These are phyloP conservation scores for Hypericum perforatum DNA, from an alignment of 345 rosid genomes.

Conservation along the genomic window DNA sequence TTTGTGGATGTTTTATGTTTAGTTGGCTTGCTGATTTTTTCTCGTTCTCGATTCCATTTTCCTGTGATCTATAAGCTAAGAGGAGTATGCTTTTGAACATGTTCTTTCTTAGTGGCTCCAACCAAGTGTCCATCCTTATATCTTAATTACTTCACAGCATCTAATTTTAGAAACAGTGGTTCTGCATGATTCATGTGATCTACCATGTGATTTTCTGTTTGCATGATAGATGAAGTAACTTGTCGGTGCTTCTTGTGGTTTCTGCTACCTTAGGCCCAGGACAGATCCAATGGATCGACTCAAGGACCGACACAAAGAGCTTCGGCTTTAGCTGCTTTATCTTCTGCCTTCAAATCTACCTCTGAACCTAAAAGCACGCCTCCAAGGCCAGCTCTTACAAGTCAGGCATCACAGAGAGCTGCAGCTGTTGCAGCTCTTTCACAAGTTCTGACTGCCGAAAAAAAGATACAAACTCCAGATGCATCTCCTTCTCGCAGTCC, in stretches of 20 bases:
- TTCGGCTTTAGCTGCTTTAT: constrained; percentile 73
- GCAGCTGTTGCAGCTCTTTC: constrained; percentile 98
- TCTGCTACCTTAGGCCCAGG: constrained; percentile 31
- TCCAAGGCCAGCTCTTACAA: constrained; percentile 28
- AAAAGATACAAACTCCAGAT: constrained; percentile 57
- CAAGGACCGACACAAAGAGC: constrained; percentile 72
- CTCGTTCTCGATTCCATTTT: no score
- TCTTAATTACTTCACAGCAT: no score
- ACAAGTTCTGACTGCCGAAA: constrained; percentile 74
- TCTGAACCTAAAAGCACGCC: constrained; percentile 38
- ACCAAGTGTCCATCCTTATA: no score
- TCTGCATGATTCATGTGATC: no score
- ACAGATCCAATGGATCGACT: constrained; percentile 51
- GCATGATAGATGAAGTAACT: no score
- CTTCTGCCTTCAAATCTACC: constrained; percentile 63
- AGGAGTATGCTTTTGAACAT: no score
- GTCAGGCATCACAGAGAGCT: constrained; percentile 78
- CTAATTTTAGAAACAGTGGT: no score
- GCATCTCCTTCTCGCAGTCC: constrained; percentile 54
- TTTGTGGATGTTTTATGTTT: no score
- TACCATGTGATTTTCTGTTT: no score
- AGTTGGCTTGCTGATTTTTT: no score
- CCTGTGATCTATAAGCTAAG: no score
- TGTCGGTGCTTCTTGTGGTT: constrained; percentile 1
- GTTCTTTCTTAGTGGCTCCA: no score